Conservation (phyloP, 306 rosid species). For the Vigna hirtella region DNA sequence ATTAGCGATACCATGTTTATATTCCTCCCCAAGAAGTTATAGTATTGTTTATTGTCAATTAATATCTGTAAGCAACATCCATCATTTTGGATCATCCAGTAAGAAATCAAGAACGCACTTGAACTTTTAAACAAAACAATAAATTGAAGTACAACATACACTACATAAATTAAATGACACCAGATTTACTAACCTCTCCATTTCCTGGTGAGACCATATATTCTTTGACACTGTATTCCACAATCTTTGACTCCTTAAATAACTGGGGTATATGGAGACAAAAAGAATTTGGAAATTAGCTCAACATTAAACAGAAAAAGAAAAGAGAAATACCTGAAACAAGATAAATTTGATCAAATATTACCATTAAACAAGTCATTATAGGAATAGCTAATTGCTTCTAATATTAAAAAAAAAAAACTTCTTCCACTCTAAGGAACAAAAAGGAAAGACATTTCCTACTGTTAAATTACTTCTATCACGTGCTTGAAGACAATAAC, state of each 20-base stretch:
- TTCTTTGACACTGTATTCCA: constrained; percentile 71
- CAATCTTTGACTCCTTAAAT: constrained; percentile 83
- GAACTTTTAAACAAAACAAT: neutral
- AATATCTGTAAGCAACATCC: constrained; percentile 57
- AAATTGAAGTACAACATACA: constrained; percentile 4
- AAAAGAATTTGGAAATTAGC: constrained; percentile 16
- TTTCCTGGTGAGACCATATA: constrained; percentile 67
- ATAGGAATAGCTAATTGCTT: constrained; percentile 10
- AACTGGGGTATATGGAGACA: constrained; percentile 50
- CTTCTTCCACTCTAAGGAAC: neutral
- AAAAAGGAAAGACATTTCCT: neutral
- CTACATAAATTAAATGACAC: neutral
- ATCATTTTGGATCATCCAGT: constrained; percentile 30
- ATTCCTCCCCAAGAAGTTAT: constrained; percentile 74
- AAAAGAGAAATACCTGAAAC: neutral
- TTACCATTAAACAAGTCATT: neutral
- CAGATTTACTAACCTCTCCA: constrained; percentile 67
- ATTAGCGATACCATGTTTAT: constrained; percentile 78
- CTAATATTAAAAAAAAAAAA: constrained; percentile 1
- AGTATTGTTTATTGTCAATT: constrained; percentile 73
- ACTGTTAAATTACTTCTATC: constrained; percentile 11
- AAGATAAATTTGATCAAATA: constrained; percentile 3
- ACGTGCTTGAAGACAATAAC: neutral
- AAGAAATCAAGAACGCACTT: constrained; percentile 38
- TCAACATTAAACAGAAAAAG: constrained; percentile 20